Conservation (phyloP, 2,329 filamentous ascomycete species). For the Penicillium vulpinum region DNA sequence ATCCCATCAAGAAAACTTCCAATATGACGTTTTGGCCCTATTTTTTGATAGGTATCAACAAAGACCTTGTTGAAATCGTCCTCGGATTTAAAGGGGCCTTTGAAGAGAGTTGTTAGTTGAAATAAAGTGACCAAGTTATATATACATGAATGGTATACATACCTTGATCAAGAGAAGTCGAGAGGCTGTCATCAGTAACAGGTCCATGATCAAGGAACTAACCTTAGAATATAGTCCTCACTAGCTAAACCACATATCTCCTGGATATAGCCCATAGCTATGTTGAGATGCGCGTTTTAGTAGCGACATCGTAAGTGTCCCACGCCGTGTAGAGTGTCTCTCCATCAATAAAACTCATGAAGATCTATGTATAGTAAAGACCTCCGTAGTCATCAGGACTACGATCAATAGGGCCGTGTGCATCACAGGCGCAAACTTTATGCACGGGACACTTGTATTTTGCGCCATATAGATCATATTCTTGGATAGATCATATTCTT, state of each 20-base stretch:
- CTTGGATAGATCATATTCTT: conserved; percentile 19
- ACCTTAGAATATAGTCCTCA: conserved; percentile 18
- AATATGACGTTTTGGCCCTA: neutral
- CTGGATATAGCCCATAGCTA: conserved; percentile 11
- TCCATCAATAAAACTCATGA: conserved; percentile 19
- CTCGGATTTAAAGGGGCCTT: neutral
- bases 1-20: neutral
- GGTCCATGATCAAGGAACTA: conserved; percentile 13
- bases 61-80: neutral
- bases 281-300: conserved; percentile 8
- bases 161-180: conserved; percentile 8
- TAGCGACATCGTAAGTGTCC: conserved; percentile 6
- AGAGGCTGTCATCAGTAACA: conserved; percentile 14
- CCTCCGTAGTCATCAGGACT: conserved; percentile 18
- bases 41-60: neutral
- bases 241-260: conserved; percentile 13
- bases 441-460: conserved; percentile 18
- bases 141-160: neutral
- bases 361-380: conserved; percentile 23
- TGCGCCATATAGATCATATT: conserved; percentile 18
- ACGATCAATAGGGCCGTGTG: conserved; percentile 16
- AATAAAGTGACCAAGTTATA: neutral
- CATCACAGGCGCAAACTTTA: conserved; percentile 18
- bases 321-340: conserved; percentile 15
- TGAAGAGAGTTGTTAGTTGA: neutral